These are phyloP conservation scores for Aphanomyces invadans DNA, from an alignment of 352 stramenopile species.

Conservation along the genomic window DNA sequence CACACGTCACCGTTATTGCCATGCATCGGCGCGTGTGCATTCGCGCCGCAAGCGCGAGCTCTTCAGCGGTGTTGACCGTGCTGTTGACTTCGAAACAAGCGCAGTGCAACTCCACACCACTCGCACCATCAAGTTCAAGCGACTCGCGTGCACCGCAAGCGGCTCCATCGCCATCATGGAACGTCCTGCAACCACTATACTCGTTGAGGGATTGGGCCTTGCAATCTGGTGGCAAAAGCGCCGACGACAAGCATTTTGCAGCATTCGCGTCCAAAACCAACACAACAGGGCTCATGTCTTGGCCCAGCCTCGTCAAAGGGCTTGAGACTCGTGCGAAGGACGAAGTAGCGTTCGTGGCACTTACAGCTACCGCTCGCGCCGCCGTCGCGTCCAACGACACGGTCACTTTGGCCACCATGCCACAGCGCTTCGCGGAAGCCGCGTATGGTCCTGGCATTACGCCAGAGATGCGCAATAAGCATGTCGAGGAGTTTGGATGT, in stretches of 20 bases:
- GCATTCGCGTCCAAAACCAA: background rate
- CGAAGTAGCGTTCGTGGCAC: background rate
- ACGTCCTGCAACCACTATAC: background rate
- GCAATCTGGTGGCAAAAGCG: background rate
- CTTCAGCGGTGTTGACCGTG: background rate
- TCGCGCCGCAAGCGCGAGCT: background rate
- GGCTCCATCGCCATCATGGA: background rate
- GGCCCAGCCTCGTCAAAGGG: slow-evolving; percentile 9
- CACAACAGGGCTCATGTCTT: slow-evolving; percentile 15
- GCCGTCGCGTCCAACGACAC: slow-evolving; percentile 4
- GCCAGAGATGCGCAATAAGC: slow-evolving; percentile 3
- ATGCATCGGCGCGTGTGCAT: background rate
- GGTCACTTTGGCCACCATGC: background rate
- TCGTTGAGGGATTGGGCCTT: background rate
- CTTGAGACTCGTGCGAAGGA: slow-evolving; percentile 3
- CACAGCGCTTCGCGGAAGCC: background rate
- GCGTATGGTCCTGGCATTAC: slow-evolving; percentile 15
- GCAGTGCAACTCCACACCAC: background rate
- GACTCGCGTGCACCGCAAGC: background rate
- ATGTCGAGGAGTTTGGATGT: slow-evolving; percentile 38
- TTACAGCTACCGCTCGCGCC: background rate
- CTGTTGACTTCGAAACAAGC: background rate
- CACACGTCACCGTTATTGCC: background rate
- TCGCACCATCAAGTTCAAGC: background rate
- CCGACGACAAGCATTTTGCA: slow-evolving; percentile 7